phyloP scores from a whole-genome alignment of 805 yeast species.

The Ogataea nonfermentans region DNA sequence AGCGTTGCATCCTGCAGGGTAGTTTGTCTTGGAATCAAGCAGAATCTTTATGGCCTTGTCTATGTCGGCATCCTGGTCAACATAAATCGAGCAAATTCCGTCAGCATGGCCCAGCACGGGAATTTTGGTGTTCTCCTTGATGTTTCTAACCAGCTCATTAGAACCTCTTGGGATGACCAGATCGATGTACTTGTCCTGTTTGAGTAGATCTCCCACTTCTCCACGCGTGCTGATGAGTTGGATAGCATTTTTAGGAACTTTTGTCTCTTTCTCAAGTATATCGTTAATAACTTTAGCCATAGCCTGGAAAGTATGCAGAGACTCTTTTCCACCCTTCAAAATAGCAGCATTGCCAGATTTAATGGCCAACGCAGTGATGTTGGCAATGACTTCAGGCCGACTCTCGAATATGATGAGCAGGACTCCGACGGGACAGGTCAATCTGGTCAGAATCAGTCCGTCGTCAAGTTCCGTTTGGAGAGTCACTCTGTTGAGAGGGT shows the following conservation, averaged over 20 bases:
- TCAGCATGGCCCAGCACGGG: constrained; percentile 99
- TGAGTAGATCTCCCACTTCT: constrained; percentile 80
- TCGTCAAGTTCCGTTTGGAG: constrained; percentile 85
- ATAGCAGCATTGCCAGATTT: constrained; percentile 97
- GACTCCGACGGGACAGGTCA: constrained; percentile 95
- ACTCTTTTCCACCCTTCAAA: constrained; percentile 96
- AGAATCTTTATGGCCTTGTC: constrained; percentile 72
- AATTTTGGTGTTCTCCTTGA: constrained; percentile 84
- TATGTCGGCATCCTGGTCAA: constrained; percentile 75
- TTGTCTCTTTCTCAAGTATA: constrained; percentile 55
- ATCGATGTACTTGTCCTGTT: constrained; percentile 87
- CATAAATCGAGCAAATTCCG: constrained; percentile 88
- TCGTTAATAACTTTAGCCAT: constrained; percentile 70
- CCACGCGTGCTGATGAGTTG: constrained; percentile 87
- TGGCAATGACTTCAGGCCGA: constrained; percentile 98
- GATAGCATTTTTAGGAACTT: constrained; percentile 76
- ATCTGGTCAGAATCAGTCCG: constrained; percentile 76
- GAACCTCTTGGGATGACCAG: constrained; percentile 98
- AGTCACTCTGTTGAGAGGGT: constrained; percentile 89
- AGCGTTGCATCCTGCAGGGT: constrained; percentile 99
- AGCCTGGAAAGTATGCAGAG: constrained; percentile 75
- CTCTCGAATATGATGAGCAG: constrained; percentile 90
- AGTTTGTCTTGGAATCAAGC: constrained; percentile 89
- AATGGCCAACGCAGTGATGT: constrained; percentile 91
- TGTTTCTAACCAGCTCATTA: constrained; percentile 81